Base-by-base conservation (phyloP, 371 early-diverging fungal species). In the Paraphysoderma sedebokerense region DNA sequence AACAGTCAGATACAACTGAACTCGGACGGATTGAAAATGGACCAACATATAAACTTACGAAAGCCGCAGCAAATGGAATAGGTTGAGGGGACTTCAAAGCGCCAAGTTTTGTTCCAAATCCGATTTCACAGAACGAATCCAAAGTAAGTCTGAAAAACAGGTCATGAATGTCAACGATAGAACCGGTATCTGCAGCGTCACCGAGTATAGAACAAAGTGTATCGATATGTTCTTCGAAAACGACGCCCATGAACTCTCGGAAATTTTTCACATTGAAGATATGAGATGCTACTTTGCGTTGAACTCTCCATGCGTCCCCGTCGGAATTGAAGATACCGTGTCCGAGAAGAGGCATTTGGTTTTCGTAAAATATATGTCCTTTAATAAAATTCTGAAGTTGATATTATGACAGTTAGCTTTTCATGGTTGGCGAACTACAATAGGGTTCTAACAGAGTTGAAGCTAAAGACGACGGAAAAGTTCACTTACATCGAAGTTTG, bases 31-130 rank as follows among this genome's bases (percentile, higher is more conserved):
- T 15, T 15, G 35, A 19, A 35, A 19, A 35, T 35, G 35, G n/a
- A 19, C 35, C 35, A 35, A 15, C n/a, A n/a, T n/a, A n/a, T n/a
- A n/a, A n/a, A n/a, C n/a, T n/a, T n/a, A 34, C 44, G 46, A 79
- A 76, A 0, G 74, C 68, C 0, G 38, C 52, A 0, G 76, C 76
- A 57, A 79, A 79, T 0, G 64, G 45, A 5, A 52, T 48, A 27
- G 50, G 55, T 2, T 62, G 35, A 4, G 47, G 53, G 1, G 49
- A 22, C 44, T 39, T 39, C 3, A 42, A 20, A n/a, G 44, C 22
- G 12, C 59, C 47, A 23, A 54, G 46, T n/a, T 20, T 19, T 3
- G 36, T 38, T 36, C 71, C 70, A 46, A 73, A 72, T 3, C 61
- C 70, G 46, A 73, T 66, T 44, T 60, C 50, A 23, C 55, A 53